A percentile compares a stretch with the other conserved stretches of the same genome.
Evolutionary conservation across 345 rosid genomes (phyloP).

Genomic region (Capsella bursapastoris): DNA sequence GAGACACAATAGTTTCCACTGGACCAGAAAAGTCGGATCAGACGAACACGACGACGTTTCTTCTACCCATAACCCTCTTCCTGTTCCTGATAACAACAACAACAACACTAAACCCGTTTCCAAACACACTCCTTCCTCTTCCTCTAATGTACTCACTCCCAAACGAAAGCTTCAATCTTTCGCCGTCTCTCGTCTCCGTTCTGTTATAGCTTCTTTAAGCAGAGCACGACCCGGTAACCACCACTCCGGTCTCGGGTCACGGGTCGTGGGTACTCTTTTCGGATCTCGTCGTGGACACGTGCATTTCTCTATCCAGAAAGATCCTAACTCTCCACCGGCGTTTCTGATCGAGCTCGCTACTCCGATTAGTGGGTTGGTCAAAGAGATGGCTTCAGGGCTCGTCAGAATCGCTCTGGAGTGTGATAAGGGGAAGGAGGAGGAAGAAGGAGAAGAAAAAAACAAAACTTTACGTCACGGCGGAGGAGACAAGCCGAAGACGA

Average conservation of each 20-base stretch:
- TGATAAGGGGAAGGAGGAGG: conserved; percentile 61
- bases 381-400: conserved; percentile 97
- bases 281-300: conserved; percentile 91
- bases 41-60: conserved; percentile 58
- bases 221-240: conserved; percentile 55
- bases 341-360: conserved; percentile 88
- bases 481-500: conserved; percentile 40
- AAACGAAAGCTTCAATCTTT: conserved; percentile 73
- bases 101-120: conserved; percentile 23
- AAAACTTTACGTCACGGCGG: conserved; percentile 22
- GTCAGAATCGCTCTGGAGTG: conserved; percentile 95
- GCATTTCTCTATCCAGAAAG: conserved; percentile 88
- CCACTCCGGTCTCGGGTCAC: conserved; percentile 52
- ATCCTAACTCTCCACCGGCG: conserved; percentile 79
- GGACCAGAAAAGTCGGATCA: conserved; percentile 77
- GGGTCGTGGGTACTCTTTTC: conserved; percentile 91
- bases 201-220: conserved; percentile 64
- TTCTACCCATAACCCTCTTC: conserved; percentile 17
- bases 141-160: conserved; percentile 41
- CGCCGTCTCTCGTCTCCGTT: conserved; percentile 79
- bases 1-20: conserved; percentile 71
- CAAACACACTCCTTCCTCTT: conserved; percentile 38
- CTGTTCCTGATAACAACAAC: background rate
- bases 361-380: conserved; percentile 81
- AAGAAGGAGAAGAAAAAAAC: background rate